Base-by-base conservation (phyloP, 192 early-diverging fungal species). In the Kappamyces sp. region DNA sequence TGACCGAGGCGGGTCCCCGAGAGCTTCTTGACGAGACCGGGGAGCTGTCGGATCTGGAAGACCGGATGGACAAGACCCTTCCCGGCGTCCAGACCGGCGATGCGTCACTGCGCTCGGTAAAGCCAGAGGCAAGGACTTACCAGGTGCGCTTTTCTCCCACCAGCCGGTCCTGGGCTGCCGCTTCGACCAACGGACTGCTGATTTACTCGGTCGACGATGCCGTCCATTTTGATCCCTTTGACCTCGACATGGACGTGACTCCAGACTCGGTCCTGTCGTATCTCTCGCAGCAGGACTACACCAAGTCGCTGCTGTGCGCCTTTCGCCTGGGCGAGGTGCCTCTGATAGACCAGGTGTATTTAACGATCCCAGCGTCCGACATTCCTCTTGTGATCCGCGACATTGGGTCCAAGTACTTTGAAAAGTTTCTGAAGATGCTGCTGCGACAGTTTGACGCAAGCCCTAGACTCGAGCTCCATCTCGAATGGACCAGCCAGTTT, bases 211-310 rank as follows among this genome's bases (percentile, higher is more conserved):
- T 99, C 37, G 97, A 99, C 65, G 91, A 98, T 45, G 78, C 79
- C 1, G 73, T 97, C 22, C 59, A 88, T 51, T 99, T 99, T 67
- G 97, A 99, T 70, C 97, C 97, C 22, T 98, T 94, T 69, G 94
- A 99, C 73, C 83, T 99, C 2, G 95, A 98, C 63, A 83, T 94
- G 35, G 89, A 96, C 64, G 90, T 99, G 34, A 98, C 95, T 1
- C 95, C 97, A 0, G 87, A 85, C 22, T 77, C 88, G 0, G 87
- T 95, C 30, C 55, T 84, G 32, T 86, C 82, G 49, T 83, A 87
- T n/a, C 66, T 94, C 32, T 76, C 77, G 29, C 77, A 77, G 42
- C 68, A 81, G 62, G 90, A 98, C 43, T 92, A 92, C 69, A 70
- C 94, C 49, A 84, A 85, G 35, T 86, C 94, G 4, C 68, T 99